Evolutionary conservation across 2,329 filamentous ascomycete species (phyloP).

Genomic region (Aspergillus cejpii): DNA sequence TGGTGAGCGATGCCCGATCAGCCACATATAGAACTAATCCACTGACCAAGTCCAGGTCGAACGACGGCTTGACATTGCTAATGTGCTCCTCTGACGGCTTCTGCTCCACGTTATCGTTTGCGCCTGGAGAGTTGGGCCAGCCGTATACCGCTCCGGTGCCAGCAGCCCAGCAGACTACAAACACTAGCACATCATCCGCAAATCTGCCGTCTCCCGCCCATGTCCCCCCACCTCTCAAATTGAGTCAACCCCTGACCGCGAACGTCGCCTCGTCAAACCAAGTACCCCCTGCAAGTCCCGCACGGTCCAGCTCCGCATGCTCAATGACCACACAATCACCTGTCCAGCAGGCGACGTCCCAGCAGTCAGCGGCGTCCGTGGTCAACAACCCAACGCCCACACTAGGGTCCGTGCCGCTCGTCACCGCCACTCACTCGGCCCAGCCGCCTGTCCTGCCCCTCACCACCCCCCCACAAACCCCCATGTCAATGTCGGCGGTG

Average conservation of each 20-base stretch:
- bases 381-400: conserved; percentile 74
- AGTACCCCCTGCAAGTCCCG: conserved; percentile 65
- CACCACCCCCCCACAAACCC: conserved; percentile 86
- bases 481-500: conserved; percentile 47
- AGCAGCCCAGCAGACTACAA: conserved; percentile 26
- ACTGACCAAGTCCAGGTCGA: conserved; percentile 52
- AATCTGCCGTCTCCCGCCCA: conserved; percentile 66
- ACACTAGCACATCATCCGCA: conserved; percentile 46
- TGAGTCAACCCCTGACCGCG: conserved; percentile 51
- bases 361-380: conserved; percentile 42
- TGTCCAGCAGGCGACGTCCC: conserved; percentile 34
- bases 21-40: conserved; percentile 4
- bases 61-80: conserved; percentile 68
- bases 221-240: conserved; percentile 47
- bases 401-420: conserved; percentile 66
- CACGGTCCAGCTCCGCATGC: conserved; percentile 77
- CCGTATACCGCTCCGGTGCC: conserved; percentile 55
- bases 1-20: conserved; percentile 64
- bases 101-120: conserved; percentile 84
- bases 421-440: conserved; percentile 64
- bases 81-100: conserved; percentile 99
- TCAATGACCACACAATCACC: conserved; percentile 62
- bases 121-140: conserved; percentile 75
- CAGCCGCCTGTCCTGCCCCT: conserved; percentile 56
- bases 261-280: conserved; percentile 48